Base-by-base conservation (phyloP, 331 rosid species). In the Quercus phellos region DNA sequence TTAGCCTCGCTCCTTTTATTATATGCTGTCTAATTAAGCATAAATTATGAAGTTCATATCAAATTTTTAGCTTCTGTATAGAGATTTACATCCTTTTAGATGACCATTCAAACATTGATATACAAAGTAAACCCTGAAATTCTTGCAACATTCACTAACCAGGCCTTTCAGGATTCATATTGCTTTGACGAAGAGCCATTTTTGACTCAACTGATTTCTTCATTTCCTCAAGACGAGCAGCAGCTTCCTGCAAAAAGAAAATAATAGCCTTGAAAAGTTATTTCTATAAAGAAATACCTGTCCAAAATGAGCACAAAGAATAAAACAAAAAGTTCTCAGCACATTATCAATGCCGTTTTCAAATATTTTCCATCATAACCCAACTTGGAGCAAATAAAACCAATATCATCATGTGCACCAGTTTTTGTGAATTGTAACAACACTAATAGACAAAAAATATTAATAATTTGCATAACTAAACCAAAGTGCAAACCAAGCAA, bases 141-240 rank as follows among this genome's bases (percentile, higher is more conserved):
- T 74, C 32, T 19, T 55, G 18, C 12, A 75, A 35, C 16, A 67
- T 32, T 67, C 67, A 84, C 98, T 82, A 76, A 95, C 99, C 98
- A 77, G 99, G 99, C 84, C 99, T 89, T 74, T 91, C 99, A 5
- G 97, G 97, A 84, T 91, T 95, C 90, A 91, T 84, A 93, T 95
- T 95, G 90, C 89, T 87, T 46, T 86, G 97, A 16, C 99, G 98
- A 73, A 93, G 89, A 75, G 90, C 85, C 90, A 91, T 81, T 85
- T 92, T 95, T 38, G 96, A 89, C 85, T 93, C 96, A 19, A 93
- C 70, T n/a, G 98, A 90, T 77, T 90, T 95, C 78, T 91, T 92
- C 19, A 95, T 72, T 84, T 95, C 99, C 87, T 93, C 98, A 50
- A 86, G 96, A 72, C 94, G 97, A 70, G 97, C 97, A 79, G 59